Base-by-base conservation (phyloP, 257 asterid species). In the Rubia yunnanensis region DNA sequence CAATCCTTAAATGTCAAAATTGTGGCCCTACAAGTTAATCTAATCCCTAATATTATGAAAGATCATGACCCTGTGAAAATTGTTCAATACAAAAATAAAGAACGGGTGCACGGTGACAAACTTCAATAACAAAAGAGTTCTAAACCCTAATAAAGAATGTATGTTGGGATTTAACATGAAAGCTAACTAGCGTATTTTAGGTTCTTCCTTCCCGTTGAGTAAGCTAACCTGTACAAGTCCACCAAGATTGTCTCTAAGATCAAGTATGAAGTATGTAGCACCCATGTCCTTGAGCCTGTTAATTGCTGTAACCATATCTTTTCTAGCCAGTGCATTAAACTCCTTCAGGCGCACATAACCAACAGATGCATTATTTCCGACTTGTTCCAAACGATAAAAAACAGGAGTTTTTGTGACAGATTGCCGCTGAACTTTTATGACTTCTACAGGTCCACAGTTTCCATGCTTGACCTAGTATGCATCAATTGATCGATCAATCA, bases 191-290 rank as follows among this genome's bases (percentile, higher is more conserved):
- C 26, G 11, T 1, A 17, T 30, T 15, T 5, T 7, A 1, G 7
- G 22, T 44, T 44, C 52, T 44, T 39, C 48, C 3, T 14, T 44
- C 20, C 17, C 17, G n/a, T 15, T 44, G 52, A 50, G 27, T 18
- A 50, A 72, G 65, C 74, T 72, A 72, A 92, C 99, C 96, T 92
- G 99, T 64, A 92, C 99, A 20, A 89, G 88, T 74, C 99, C 99
- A 72, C 99, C 99, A 65, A 83, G 97, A 77, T 92, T 92, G 77
- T 92, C 97, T 82, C 99, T 83, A 77, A 92, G 97, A 85, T 92
- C 99, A 64, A 92, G 97, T 82, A 92, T 82, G 70, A 87, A 88
- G 76, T 65, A 86, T 20, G 90, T 81, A 68, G 96, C 97, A 58
- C 99, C 97, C 96, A 82, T 87, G 78, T 83, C 92, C 77, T 83